Percentiles rank a stretch among this genome's conserved stretches.
Evolutionary conservation across 2,329 filamentous ascomycete species (phyloP).

Genomic region (Orbilia oligospora): DNA sequence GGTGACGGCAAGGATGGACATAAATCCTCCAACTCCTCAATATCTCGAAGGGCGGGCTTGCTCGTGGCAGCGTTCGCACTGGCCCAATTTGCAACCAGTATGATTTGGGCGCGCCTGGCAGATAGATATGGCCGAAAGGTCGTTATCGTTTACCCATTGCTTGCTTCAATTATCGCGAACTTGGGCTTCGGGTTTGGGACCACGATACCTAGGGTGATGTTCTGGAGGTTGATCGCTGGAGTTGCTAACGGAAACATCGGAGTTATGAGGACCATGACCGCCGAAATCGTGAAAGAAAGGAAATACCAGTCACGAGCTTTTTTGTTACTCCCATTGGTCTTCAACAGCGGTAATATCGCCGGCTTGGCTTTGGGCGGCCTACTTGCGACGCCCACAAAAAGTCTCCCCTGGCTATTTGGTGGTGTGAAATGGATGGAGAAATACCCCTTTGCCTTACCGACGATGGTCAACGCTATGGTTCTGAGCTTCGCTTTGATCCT

Average conservation of each 20-base stretch:
- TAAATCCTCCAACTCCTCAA: constrained; percentile 73
- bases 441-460: constrained; percentile 73
- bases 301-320: constrained; percentile 72
- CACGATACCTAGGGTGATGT: constrained; percentile 75
- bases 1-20: constrained; percentile 31
- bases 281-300: constrained; percentile 79
- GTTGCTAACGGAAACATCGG: constrained; percentile 80
- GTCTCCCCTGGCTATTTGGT: constrained; percentile 69
- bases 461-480: constrained; percentile 69
- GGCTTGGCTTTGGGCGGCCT: constrained; percentile 71
- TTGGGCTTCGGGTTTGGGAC: constrained; percentile 80
- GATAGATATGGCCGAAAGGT: constrained; percentile 79
- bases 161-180: constrained; percentile 77
- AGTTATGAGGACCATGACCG: constrained; percentile 81
- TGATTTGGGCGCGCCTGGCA: constrained; percentile 83
- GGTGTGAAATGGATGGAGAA: constrained; percentile 68
- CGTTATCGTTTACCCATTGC: constrained; percentile 81
- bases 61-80: constrained; percentile 86
- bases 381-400: constrained; percentile 68
- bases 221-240: constrained; percentile 78
- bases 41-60: constrained; percentile 82
- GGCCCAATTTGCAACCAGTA: constrained; percentile 84
- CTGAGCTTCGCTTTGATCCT: constrained; percentile 39
- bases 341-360: constrained; percentile 77
- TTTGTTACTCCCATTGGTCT: constrained; percentile 74